phyloP scores from a whole-genome alignment of 139 green algal genomes.

The Chlamydomonas eustigma region DNA sequence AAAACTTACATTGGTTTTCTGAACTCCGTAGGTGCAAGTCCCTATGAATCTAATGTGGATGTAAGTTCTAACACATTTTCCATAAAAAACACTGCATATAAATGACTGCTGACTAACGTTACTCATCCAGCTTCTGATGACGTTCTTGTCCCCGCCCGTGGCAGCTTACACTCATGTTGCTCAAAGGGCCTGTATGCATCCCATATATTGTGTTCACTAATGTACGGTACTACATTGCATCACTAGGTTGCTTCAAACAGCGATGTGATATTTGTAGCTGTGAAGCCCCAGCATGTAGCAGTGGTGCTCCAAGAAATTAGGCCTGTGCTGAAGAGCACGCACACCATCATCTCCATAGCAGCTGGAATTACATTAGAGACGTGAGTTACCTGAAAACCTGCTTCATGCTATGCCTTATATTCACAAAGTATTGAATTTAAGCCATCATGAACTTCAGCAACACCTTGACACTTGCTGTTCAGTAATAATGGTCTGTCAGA shows the following conservation, averaged over 20 bases:
- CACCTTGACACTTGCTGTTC: too few species aligned
- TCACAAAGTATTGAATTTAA: too few species aligned
- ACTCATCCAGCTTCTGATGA: too few species aligned
- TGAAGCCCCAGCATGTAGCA: slow-evolving; percentile 88
- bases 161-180: too few species aligned
- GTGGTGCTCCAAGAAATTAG: slow-evolving; percentile 65
- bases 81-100: too few species aligned
- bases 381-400: slow-evolving; percentile 10
- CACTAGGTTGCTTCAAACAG: slow-evolving; percentile 59
- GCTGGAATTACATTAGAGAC: slow-evolving; percentile 80
- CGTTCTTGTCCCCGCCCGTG: neutral
- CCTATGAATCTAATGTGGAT: slow-evolving; percentile 56
- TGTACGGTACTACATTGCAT: neutral
- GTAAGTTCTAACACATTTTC: too few species aligned
- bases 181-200: too few species aligned
- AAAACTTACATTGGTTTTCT: too few species aligned
- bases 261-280: slow-evolving; percentile 87
- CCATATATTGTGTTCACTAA: neutral
- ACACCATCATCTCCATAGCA: slow-evolving; percentile 89
- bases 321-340: slow-evolving; percentile 36
- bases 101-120: too few species aligned
- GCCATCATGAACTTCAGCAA: too few species aligned
- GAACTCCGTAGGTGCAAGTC: slow-evolving; percentile 14
- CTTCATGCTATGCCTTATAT: too few species aligned
- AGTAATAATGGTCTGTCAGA: too few species aligned